Evolutionary conservation across 768 basidiomycete species (phyloP).

Genomic region (Tephrocybe sp.): DNA sequence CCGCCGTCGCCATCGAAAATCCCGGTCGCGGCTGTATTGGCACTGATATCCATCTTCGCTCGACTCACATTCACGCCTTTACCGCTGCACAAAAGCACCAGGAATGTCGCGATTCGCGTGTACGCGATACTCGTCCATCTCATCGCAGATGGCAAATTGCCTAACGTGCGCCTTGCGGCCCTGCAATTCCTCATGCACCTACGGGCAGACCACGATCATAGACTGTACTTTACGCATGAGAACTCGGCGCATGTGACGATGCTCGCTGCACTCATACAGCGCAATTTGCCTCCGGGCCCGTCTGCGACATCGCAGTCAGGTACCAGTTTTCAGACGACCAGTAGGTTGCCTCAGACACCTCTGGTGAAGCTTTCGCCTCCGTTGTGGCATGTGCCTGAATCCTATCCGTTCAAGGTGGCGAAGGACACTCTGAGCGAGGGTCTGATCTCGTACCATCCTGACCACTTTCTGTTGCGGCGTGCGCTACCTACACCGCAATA

Average conservation of each 20-base stretch:
- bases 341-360: conserved; percentile 28
- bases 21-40: conserved; percentile 50
- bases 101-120: conserved; percentile 53
- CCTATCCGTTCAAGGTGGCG: conserved; percentile 51
- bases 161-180: conserved; percentile 65
- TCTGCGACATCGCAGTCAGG: conserved; percentile 10
- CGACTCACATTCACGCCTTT: conserved; percentile 72
- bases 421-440: conserved; percentile 69
- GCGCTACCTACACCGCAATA: conserved; percentile 79
- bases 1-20: conserved; percentile 17
- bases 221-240: conserved; percentile 71
- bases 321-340: conserved; percentile 29
- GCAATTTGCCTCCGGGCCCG: conserved; percentile 32
- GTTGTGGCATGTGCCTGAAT: conserved; percentile 73
- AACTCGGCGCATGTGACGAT: conserved; percentile 53
- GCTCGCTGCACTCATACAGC: conserved; percentile 66
- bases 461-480: conserved; percentile 36
- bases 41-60: conserved; percentile 65
- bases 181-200: conserved; percentile 89
- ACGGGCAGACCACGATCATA: conserved; percentile 88
- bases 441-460: conserved; percentile 64
- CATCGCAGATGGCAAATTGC: conserved; percentile 43
- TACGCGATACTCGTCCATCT: conserved; percentile 54
- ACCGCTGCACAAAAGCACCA: conserved; percentile 44
- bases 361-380: conserved; percentile 40